Base-by-base conservation (phyloP, 225 moss, liverwort and hornwort genomes). In the Sphagnum tenellum region DNA sequence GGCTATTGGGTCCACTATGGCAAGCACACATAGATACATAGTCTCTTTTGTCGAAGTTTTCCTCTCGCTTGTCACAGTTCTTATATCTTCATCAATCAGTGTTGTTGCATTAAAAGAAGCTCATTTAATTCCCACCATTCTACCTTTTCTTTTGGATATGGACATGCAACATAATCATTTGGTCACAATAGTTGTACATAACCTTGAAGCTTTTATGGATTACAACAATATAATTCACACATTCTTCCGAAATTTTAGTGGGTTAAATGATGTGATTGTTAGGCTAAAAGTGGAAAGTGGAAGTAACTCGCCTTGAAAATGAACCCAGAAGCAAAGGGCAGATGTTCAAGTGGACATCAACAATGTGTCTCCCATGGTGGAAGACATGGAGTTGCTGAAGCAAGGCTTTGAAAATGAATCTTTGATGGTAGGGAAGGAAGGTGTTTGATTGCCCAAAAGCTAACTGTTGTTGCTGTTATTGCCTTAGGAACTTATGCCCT, bases 181-280 rank as follows among this genome's bases (percentile, higher is more conserved):
- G 72, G 96, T 98, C 45, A 98, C 87, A 67, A 81, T 93, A 56
- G 92, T 90, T 68, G 93, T 98, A 66, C 92, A 93, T 70, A 93
- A 92, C 78, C 74, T 93, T 73, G 93, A 93, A 82, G 96, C 90
- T 60, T 98, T 98, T 70, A 98, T 98, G 96, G 96, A 98, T 69
- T 98, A 89, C 69, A 93, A 92, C 81, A 98, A 98, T 71, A 90
- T 89, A 64, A 93, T 93, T 59, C 90, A 93, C 47, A 92, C 93
- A 66, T 71, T 90, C 50, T 98, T 98, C 63, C 87, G 96, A 66
- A 90, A 98, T 61, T 74, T 98, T 73, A 93, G 96, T 59, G 96
- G 96, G 66, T 72, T 98, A 69, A 90, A 90, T 84, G 96, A 93
- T 67, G 87, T 90, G 10, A 86, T 98, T 52, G 80, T 77, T 56